Percentiles rank a stretch among this genome's conserved stretches.
These are phyloP conservation scores for Metarhizium sp. DNA, from an alignment of 2,329 filamentous ascomycete species.

Conservation along the genomic window DNA sequence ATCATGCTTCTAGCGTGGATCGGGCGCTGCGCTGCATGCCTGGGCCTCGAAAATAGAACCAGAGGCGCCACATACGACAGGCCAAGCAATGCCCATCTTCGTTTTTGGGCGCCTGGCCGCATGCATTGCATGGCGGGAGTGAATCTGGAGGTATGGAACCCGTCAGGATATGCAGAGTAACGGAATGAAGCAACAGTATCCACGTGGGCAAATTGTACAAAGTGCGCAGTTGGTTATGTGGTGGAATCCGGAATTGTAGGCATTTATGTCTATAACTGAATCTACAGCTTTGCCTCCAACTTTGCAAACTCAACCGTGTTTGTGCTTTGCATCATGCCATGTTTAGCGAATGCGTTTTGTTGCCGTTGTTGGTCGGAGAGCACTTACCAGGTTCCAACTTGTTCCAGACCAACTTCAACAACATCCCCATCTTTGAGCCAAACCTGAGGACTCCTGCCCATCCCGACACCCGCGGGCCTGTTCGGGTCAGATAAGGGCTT, in stretches of 20 bases:
- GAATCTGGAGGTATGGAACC: no score
- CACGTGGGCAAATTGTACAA: neutral
- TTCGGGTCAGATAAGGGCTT: neutral
- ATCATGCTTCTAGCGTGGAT: neutral
- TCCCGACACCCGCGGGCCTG: conserved; percentile 60
- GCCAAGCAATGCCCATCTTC: no score
- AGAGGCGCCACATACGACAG: no score
- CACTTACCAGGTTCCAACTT: conserved; percentile 47
- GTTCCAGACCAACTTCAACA: conserved; percentile 59
- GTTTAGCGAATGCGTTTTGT: neutral
- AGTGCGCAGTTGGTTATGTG: neutral
- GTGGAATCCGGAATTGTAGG: neutral
- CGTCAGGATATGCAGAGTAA: no score
- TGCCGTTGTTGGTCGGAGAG: neutral
- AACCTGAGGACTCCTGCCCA: conserved; percentile 55
- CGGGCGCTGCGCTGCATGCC: neutral
- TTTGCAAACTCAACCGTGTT: conserved; percentile 29
- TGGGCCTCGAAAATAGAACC: neutral
- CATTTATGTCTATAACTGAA: neutral
- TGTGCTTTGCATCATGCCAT: conserved; percentile 28
- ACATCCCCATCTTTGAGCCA: conserved; percentile 64
- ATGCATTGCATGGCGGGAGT: no score
- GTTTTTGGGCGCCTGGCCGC: no score
- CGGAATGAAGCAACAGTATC: no score
- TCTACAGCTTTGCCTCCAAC: neutral